Evolutionary conservation across 805 yeast genomes (phyloP).

Genomic region (Saturnispora galanensis): DNA sequence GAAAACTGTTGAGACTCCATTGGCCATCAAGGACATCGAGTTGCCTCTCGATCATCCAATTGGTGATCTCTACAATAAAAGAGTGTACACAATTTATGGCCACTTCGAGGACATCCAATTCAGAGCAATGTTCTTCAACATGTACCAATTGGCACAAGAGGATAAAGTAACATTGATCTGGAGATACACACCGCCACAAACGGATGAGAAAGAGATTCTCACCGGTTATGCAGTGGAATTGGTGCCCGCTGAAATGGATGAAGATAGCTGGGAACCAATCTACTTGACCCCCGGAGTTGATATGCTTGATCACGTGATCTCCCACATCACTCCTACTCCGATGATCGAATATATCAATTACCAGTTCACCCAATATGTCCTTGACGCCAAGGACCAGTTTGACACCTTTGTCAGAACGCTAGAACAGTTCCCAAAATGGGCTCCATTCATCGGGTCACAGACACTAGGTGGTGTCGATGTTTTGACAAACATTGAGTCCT

Average conservation of each 20-base stretch:
- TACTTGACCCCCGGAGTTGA: neutral
- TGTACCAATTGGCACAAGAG: conserved; percentile 45
- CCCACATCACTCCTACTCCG: conserved; percentile 25
- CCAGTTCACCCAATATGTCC: conserved; percentile 33
- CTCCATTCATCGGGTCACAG: conserved; percentile 29
- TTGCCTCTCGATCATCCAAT: conserved; percentile 54
- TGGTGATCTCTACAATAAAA: conserved; percentile 34
- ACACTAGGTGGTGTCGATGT: conserved; percentile 8
- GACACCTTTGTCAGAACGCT: conserved; percentile 31
- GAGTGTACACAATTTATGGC: conserved; percentile 52
- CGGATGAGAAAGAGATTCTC: conserved; percentile 23
- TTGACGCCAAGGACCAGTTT: conserved; percentile 25
- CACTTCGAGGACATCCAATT: conserved; percentile 44
- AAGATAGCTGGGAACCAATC: conserved; percentile 15
- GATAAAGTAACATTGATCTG: conserved; percentile 68
- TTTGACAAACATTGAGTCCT: conserved; percentile 2
- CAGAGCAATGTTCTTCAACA: conserved; percentile 44
- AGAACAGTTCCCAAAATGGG: conserved; percentile 47
- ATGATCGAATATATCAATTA: conserved; percentile 32
- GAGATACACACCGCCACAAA: conserved; percentile 48
- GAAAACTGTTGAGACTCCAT: conserved; percentile 38
- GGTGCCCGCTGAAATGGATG: conserved; percentile 55
- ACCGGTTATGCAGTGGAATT: conserved; percentile 62
- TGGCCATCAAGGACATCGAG: conserved; percentile 13
- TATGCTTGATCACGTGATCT: conserved; percentile 10